phyloP scores from a whole-genome alignment of 2,329 filamentous ascomycete species.

The Harringtonia lauricola region DNA sequence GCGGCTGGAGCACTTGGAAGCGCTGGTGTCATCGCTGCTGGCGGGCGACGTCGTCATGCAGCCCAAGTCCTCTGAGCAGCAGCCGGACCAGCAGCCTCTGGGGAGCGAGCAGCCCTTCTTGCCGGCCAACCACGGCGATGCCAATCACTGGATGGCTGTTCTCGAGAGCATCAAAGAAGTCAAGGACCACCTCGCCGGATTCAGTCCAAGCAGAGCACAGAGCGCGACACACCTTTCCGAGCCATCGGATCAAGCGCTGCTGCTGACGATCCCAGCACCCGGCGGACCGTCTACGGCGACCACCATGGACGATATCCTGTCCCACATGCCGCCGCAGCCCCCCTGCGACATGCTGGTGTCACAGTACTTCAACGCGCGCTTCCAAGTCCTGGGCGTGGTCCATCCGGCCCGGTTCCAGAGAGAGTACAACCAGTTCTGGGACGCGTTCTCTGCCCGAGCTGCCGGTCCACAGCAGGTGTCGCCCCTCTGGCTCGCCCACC shows the following conservation, averaged over 20 bases:
- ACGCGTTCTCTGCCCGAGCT: no score
- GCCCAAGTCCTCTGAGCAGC: neutral
- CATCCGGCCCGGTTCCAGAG: conserved; percentile 1
- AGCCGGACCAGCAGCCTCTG: no score
- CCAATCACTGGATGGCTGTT: conserved; percentile 23
- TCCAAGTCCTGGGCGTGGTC: neutral
- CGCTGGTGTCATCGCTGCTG: conserved; percentile 13
- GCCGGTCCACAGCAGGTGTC: conserved; percentile 16
- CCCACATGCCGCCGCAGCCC: neutral
- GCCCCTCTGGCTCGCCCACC: conserved; percentile 25
- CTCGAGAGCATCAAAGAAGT: conserved; percentile 23
- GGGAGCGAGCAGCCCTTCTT: neutral
- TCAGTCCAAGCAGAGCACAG: no score
- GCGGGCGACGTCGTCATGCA: neutral
- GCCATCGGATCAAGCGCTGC: no score
- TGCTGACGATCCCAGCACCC: no score
- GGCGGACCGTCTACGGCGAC: neutral
- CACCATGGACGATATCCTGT: neutral
- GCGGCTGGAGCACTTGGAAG: conserved; percentile 19
- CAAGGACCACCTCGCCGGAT: conserved; percentile 16
- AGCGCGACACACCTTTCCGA: no score
- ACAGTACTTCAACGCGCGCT: neutral
- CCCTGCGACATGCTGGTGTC: conserved; percentile 2
- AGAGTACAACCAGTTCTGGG: conserved; percentile 26
- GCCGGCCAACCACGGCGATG: conserved; percentile 19